phyloP scores from a whole-genome alignment of 1,139 yeast genomes.

The Kodamaea sp. region DNA sequence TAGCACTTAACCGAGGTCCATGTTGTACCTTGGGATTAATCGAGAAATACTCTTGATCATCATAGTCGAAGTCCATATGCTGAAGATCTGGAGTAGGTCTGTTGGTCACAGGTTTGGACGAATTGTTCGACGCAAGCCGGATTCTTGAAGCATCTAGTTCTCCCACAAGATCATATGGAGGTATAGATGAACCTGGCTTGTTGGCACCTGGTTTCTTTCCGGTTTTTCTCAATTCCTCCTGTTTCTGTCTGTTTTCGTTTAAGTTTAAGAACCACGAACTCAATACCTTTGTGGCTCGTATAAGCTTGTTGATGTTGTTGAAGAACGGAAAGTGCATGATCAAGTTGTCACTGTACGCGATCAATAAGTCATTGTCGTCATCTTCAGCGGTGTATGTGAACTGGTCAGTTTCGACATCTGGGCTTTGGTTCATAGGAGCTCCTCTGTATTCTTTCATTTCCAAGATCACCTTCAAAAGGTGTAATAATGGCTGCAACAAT shows the following conservation, averaged over 20 bases:
- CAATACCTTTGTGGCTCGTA: constrained; percentile 25
- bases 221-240: constrained; percentile 5
- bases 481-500: constrained; percentile 37
- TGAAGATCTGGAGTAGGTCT: constrained; percentile 6
- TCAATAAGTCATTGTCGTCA: constrained; percentile 10
- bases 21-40: constrained; percentile 7
- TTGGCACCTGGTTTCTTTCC: not conserved
- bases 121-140: constrained; percentile 1
- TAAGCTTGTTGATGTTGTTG: constrained; percentile 31
- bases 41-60: constrained; percentile 6
- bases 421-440: not conserved
- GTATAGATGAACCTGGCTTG: constrained; percentile 1
- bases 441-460: not conserved
- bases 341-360: constrained; percentile 26
- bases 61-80: not conserved
- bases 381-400: constrained; percentile 1
- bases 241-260: constrained; percentile 18
- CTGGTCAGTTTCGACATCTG: not conserved
- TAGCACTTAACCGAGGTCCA: constrained; percentile 2
- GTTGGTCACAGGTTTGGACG: constrained; percentile 5
- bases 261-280: constrained; percentile 32
- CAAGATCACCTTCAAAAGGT: constrained; percentile 26
- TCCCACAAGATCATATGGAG: constrained; percentile 4
- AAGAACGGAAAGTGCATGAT: constrained; percentile 31
- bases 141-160: constrained; percentile 8